Conservation (phyloP, 805 yeast species). For the Cephaloascus fragrans region DNA sequence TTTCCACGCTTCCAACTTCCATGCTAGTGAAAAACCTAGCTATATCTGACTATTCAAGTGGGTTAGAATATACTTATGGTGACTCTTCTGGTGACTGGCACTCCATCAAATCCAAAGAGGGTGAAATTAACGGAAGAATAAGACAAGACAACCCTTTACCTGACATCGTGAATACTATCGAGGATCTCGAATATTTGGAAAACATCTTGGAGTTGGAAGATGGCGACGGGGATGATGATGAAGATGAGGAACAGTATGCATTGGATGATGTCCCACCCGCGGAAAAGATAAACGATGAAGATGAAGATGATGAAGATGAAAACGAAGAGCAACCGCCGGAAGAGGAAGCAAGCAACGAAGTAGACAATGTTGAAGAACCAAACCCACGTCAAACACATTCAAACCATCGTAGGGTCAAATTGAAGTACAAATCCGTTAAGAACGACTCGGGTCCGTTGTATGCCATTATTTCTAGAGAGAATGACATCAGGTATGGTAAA, state of each 20-base stretch:
- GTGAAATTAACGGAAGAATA: constrained; percentile 14
- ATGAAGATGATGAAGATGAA: constrained; percentile 4
- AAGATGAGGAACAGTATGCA: not conserved
- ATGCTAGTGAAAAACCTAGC: constrained; percentile 51
- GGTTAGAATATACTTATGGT: constrained; percentile 27
- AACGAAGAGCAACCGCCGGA: constrained; percentile 2
- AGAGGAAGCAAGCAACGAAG: constrained; percentile 4
- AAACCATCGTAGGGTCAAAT: no score
- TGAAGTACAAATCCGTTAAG: no score
- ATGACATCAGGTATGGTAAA: not conserved
- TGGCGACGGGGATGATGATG: no score
- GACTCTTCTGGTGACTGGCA: constrained; percentile 27
- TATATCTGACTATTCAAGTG: constrained; percentile 46
- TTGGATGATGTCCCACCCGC: no score
- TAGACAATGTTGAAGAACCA: constrained; percentile 1
- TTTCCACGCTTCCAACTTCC: constrained; percentile 53
- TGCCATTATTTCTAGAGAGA: not conserved
- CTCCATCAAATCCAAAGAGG: constrained; percentile 28
- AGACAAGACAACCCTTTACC: no score
- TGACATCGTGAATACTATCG: no score
- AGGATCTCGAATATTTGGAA: no score
- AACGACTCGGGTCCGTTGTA: no score
- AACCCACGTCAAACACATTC: no score
- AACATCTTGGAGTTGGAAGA: no score
- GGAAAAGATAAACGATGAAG: constrained; percentile 10